These are phyloP conservation scores for Colletotrichum falcatum DNA, from an alignment of 2,329 filamentous ascomycete genomes.

Conservation along the genomic window DNA sequence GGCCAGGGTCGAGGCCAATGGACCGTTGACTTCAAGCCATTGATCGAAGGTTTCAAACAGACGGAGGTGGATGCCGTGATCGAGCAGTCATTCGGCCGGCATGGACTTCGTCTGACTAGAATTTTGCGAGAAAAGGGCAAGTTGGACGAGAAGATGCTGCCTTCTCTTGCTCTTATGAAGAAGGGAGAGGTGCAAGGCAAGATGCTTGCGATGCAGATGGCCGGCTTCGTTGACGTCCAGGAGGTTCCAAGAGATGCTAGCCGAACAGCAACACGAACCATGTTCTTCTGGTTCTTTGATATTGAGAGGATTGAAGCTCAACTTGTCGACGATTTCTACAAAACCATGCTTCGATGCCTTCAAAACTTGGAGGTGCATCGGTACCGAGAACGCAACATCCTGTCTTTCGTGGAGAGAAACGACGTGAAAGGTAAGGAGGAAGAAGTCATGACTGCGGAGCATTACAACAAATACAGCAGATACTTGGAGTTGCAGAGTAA, in stretches of 20 bases:
- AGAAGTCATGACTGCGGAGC: slow-evolving; percentile 79
- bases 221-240: slow-evolving; percentile 89
- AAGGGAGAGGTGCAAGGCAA: slow-evolving; percentile 87
- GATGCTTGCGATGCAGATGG: slow-evolving; percentile 86
- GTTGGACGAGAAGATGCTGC: slow-evolving; percentile 92
- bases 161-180: slow-evolving; percentile 83
- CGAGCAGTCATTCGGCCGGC: slow-evolving; percentile 78
- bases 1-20: slow-evolving; percentile 76
- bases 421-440: slow-evolving; percentile 89
- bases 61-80: slow-evolving; percentile 86
- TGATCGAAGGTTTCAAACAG: slow-evolving; percentile 78
- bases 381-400: slow-evolving; percentile 75
- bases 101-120: slow-evolving; percentile 84
- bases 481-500: slow-evolving; percentile 76
- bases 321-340: slow-evolving; percentile 86
- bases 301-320: slow-evolving; percentile 75
- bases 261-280: slow-evolving; percentile 82
- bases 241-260: slow-evolving; percentile 92
- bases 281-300: slow-evolving; percentile 95
- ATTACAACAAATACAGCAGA: slow-evolving; percentile 72
- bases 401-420: slow-evolving; percentile 84
- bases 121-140: slow-evolving; percentile 90
- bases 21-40: slow-evolving; percentile 83
- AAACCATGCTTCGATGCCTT: slow-evolving; percentile 86
- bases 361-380: slow-evolving; percentile 85